Evolutionary conservation across 2,329 filamentous ascomycete genomes (phyloP), one percentile per base, ranked within the genome.

Genomic region (Sphaceloma murrayae): DNA sequence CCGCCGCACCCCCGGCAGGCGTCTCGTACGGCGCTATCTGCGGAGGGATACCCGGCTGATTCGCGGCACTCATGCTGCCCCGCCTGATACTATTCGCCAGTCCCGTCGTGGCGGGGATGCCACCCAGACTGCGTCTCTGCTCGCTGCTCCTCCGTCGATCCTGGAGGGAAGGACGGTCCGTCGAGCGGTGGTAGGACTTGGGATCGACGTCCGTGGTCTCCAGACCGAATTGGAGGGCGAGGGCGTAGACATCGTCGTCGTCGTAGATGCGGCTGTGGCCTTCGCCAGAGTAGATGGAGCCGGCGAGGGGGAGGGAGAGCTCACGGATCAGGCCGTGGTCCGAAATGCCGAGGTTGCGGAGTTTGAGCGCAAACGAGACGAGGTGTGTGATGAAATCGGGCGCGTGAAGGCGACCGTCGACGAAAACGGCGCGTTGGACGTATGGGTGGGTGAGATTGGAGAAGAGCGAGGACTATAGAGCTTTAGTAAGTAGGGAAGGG

Each of bases 271-370:
- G 77, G 4, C 86, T 94, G 64, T 98, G 91, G 1, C 91, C 91
- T 57, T 94, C 89, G 33, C 91, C 91, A 6, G 80, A 79, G 57
- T 95, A 95, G 0, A 98, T 71, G 46, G 84, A 93, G 18, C 91
- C 91, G 1, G 91, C 91, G 2, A 98, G 73, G 2, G 91, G 86
- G 1, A 81, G 73, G 2, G 85, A 93, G 8, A 98, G 72, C 62
- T 98, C 91, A 36, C 87, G 80, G 51, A 98, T 82, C 5, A 98
- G 75, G 4, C 89, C 89, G 60, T 98, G 91, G 59, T 98, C 91
- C 2, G 85, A 82, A 17, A 96, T 75, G 24, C 91, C 91, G 1
- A 95, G 75, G 58, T 98, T 98, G 44, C 91, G 85, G 7, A 98
- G 73, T 57, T 95, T 96, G 51, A 96, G 75, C 0, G 85, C 82